Evolutionary conservation across 495 filamentous ascomycete species (phyloP).

Genomic region (Opeltia flavorubescens): DNA sequence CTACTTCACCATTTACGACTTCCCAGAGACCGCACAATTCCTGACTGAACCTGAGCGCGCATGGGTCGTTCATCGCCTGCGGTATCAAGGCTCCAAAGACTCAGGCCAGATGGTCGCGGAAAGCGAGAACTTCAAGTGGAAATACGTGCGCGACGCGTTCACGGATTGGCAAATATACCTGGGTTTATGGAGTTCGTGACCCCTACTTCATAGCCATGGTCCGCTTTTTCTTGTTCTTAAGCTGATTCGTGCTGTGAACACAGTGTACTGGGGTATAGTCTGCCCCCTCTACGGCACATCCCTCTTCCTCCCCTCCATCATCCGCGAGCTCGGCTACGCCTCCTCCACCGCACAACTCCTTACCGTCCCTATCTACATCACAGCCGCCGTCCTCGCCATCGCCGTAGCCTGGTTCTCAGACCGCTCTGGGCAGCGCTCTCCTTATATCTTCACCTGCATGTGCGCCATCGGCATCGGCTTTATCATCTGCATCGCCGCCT

Average conservation of each 20-base stretch:
- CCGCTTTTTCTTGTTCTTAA: background rate
- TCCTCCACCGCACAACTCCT: slow-evolving; percentile 53
- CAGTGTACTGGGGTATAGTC: slow-evolving; percentile 47
- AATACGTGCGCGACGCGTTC: slow-evolving; percentile 49
- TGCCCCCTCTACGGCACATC: slow-evolving; percentile 59
- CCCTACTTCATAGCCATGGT: no score
- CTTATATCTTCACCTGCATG: slow-evolving; percentile 44
- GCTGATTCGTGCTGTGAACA: background rate
- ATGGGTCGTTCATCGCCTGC: slow-evolving; percentile 37
- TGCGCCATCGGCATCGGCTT: slow-evolving; percentile 51
- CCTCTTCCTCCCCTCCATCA: slow-evolving; percentile 63
- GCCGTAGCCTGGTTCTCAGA: slow-evolving; percentile 46
- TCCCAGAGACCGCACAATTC: slow-evolving; percentile 54
- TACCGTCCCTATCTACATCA: slow-evolving; percentile 53
- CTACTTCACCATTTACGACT: slow-evolving; percentile 60
- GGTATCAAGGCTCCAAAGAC: slow-evolving; percentile 23
- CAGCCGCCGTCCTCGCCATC: slow-evolving; percentile 47
- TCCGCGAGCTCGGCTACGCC: slow-evolving; percentile 52
- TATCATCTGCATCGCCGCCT: slow-evolving; percentile 36
- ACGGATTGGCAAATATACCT: slow-evolving; percentile 63
- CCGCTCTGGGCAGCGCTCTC: slow-evolving; percentile 40
- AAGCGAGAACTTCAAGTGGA: slow-evolving; percentile 43
- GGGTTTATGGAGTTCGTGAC: slow-evolving; percentile 43
- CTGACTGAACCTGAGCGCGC: slow-evolving; percentile 47
- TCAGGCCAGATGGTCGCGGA: slow-evolving; percentile 33